Conservation (phyloP, 1,284 basidiomycete genomes). For the Austroboletus niveus region DNA sequence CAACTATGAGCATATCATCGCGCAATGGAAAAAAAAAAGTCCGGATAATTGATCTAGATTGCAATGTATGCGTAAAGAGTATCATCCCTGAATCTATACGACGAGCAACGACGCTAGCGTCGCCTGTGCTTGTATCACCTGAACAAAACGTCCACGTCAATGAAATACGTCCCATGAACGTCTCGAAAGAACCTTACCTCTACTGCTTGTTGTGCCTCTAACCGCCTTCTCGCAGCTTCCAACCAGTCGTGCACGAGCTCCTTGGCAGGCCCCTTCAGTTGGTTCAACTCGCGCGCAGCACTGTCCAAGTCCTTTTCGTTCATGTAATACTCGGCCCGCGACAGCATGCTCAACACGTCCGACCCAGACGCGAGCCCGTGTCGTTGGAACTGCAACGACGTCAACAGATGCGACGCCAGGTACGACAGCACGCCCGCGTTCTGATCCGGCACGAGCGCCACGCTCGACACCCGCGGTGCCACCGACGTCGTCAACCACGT, state of each 20-base stretch:
- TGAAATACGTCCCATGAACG: not conserved
- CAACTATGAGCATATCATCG: not conserved
- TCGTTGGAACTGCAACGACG: constrained; percentile 76
- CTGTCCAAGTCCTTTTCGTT: constrained; percentile 92
- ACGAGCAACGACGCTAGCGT: constrained; percentile 67
- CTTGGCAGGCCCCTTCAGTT: constrained; percentile 84
- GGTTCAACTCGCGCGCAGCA: constrained; percentile 90
- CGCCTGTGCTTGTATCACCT: constrained; percentile 86
- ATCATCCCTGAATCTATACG: constrained; percentile 39
- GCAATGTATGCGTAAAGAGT: constrained; percentile 12
- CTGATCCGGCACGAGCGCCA: constrained; percentile 88
- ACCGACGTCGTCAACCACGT: constrained; percentile 89
- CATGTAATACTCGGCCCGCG: constrained; percentile 88
- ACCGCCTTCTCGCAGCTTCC: constrained; percentile 80
- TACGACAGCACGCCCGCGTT: constrained; percentile 88
- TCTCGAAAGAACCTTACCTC: constrained; percentile 52
- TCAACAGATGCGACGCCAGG: constrained; percentile 77
- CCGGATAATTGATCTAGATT: constrained; percentile 18
- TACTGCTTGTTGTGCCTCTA: constrained; percentile 93
- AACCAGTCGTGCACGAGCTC: constrained; percentile 89
- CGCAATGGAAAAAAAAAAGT: not conserved
- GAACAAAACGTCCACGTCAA: constrained; percentile 2
- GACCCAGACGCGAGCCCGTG: constrained; percentile 74
- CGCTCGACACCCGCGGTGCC: constrained; percentile 80
- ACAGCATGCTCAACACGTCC: constrained; percentile 85